Percentiles rank a stretch among this genome's conserved stretches.
phyloP scores from a whole-genome alignment of 2,329 filamentous ascomycete species.

The Trichothecium sympodiale region DNA sequence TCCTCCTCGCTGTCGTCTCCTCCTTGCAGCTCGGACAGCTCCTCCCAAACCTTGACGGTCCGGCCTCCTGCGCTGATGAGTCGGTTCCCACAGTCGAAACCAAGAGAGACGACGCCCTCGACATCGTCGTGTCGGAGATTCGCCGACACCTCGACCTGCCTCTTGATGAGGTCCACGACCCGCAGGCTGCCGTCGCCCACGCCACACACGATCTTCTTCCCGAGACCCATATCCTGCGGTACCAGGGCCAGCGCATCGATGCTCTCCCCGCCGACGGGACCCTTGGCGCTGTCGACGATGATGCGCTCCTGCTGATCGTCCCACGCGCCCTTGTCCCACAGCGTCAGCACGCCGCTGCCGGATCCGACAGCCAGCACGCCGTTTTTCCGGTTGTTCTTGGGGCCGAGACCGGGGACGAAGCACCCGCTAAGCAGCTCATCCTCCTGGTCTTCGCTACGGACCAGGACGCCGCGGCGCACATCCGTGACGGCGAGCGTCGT shows the following conservation, averaged over 20 bases:
- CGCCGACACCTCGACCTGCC: conserved; percentile 57
- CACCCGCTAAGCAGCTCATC: conserved; percentile 79
- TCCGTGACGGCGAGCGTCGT: conserved; percentile 88
- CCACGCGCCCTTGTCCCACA: conserved; percentile 94
- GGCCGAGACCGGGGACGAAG: conserved; percentile 66
- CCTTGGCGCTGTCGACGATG: conserved; percentile 47
- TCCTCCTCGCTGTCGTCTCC: conserved; percentile 33
- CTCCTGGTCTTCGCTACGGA: conserved; percentile 88
- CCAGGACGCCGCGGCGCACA: conserved; percentile 72
- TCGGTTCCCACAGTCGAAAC: conserved; percentile 74
- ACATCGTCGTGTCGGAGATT: conserved; percentile 67
- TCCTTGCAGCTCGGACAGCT: conserved; percentile 47
- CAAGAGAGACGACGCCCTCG: conserved; percentile 72
- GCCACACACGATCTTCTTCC: conserved; percentile 69
- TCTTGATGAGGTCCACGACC: conserved; percentile 64
- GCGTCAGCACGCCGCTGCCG: conserved; percentile 69
- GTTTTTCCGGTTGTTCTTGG: conserved; percentile 52
- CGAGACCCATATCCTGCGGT: conserved; percentile 57
- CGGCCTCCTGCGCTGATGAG: conserved; percentile 84
- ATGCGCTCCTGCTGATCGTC: conserved; percentile 90
- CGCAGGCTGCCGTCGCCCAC: conserved; percentile 70
- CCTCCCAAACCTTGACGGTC: conserved; percentile 87
- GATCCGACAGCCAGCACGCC: conserved; percentile 69
- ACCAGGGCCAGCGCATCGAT: conserved; percentile 67
- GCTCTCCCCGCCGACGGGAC: conserved; percentile 51